A percentile compares a stretch with the other conserved stretches of the same genome.
Evolutionary conservation across 2,329 filamentous ascomycete genomes (phyloP).

Genomic region (Fusarium torreyae): DNA sequence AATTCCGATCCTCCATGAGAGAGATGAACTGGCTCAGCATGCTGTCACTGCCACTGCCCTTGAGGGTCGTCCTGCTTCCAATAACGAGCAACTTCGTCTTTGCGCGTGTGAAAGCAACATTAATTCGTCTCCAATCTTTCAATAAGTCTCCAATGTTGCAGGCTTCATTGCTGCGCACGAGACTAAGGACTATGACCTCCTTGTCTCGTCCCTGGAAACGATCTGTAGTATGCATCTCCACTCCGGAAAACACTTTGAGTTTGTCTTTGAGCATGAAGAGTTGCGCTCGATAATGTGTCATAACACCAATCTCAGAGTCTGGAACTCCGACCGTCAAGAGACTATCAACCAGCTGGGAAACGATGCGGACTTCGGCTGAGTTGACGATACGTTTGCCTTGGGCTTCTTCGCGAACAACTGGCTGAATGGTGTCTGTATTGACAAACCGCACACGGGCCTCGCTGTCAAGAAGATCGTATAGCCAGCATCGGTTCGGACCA

Average conservation of each 20-base stretch:
- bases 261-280: slow-evolving; percentile 84
- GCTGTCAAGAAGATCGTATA: slow-evolving; percentile 79
- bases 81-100: slow-evolving; percentile 92
- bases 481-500: slow-evolving; percentile 76
- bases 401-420: slow-evolving; percentile 77
- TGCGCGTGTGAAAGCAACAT: slow-evolving; percentile 94
- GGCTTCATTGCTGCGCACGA: slow-evolving; percentile 88
- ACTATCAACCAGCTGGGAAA: slow-evolving; percentile 84
- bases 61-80: slow-evolving; percentile 85
- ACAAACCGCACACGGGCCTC: slow-evolving; percentile 85
- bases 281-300: slow-evolving; percentile 96
- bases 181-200: slow-evolving; percentile 87
- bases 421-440: slow-evolving; percentile 84
- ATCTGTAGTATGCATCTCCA: slow-evolving; percentile 98
- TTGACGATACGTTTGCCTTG: slow-evolving; percentile 92
- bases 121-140: slow-evolving; percentile 92
- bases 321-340: slow-evolving; percentile 83
- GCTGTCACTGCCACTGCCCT: slow-evolving; percentile 78
- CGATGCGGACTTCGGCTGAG: slow-evolving; percentile 82
- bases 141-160: slow-evolving; percentile 91
- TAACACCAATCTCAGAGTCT: slow-evolving; percentile 86
- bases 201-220: slow-evolving; percentile 98
- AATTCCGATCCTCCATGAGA: slow-evolving; percentile 83
- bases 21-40: slow-evolving; percentile 83
- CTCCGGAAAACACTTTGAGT: slow-evolving; percentile 71